These are phyloP conservation scores for Drechslerella stenobrocha DNA, from an alignment of 2,329 filamentous ascomycete species.

Conservation along the genomic window DNA sequence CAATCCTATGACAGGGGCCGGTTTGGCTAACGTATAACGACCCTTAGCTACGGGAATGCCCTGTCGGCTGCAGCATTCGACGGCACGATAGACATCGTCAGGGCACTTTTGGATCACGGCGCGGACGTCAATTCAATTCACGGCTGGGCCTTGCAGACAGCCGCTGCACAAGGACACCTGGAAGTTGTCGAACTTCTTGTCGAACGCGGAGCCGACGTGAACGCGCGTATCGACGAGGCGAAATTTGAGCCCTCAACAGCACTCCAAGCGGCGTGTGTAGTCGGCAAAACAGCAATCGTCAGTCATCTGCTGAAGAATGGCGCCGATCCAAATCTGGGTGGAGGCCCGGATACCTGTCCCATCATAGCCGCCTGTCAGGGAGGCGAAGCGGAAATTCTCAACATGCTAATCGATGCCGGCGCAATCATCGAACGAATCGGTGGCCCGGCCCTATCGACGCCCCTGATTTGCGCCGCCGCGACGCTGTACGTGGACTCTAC, in stretches of 20 bases:
- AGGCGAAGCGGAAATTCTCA: conserved; percentile 55
- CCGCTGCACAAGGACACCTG: conserved; percentile 26
- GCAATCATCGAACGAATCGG: conserved; percentile 56
- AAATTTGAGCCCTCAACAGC: conserved; percentile 56
- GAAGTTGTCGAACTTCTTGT: conserved; percentile 24
- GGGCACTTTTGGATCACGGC: conserved; percentile 32
- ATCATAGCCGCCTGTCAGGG: conserved; percentile 56
- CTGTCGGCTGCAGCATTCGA: conserved; percentile 40
- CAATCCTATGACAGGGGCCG: conserved; percentile 14
- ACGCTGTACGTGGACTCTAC: conserved; percentile 54
- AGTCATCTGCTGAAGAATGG: conserved; percentile 55
- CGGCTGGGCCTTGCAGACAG: conserved; percentile 35
- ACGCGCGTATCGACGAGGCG: conserved; percentile 54
- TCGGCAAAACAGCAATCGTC: conserved; percentile 55
- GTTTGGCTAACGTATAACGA: conserved; percentile 53
- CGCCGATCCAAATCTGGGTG: conserved; percentile 56
- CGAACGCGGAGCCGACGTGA: conserved; percentile 26
- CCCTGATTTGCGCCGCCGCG: conserved; percentile 56
- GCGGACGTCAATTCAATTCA: conserved; percentile 22
- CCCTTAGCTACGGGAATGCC: conserved; percentile 33
- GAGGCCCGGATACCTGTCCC: conserved; percentile 54
- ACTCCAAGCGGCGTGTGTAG: conserved; percentile 57
- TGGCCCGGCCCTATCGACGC: conserved; percentile 54
- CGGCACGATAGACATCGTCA: conserved; percentile 8
- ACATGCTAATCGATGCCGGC: conserved; percentile 55